A percentile compares a stretch with the other conserved stretches of the same genome.
Conservation (phyloP, 371 early-diverging fungal species). For the Phascolomyces articulosus region DNA sequence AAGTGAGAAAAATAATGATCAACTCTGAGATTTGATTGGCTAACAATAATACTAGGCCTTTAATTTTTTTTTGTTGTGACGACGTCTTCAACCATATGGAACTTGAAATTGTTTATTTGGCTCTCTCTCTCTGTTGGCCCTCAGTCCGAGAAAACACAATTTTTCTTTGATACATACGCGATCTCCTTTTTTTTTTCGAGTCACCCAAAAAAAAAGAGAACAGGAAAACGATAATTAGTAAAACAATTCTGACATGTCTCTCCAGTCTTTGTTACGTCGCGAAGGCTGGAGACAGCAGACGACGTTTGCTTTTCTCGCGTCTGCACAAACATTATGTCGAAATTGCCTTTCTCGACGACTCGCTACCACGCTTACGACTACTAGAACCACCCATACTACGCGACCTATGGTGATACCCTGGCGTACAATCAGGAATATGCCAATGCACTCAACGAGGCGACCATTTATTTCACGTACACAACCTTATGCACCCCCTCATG, state of each 20-base stretch:
- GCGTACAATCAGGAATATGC: neutral
- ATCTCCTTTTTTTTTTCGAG: neutral
- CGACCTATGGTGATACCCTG: neutral
- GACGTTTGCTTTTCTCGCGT: constrained; percentile 21
- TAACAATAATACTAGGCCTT: too few relatives aligned
- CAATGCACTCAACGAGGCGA: constrained; percentile 7
- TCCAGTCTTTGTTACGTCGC: constrained; percentile 32
- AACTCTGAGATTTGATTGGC: too few relatives aligned
- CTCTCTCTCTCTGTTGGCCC: too few relatives aligned
- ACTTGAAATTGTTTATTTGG: too few relatives aligned
- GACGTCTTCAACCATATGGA: too few relatives aligned
- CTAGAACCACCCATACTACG: too few relatives aligned
- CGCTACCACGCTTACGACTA: too few relatives aligned
- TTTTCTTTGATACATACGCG: too few relatives aligned
- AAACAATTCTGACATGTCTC: constrained; percentile 18
- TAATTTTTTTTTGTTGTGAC: too few relatives aligned
- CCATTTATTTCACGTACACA: neutral
- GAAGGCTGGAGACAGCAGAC: constrained; percentile 38
- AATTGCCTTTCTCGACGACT: constrained; percentile 35
- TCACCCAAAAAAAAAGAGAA: neutral
- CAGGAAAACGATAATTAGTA: too few relatives aligned
- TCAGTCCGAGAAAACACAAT: too few relatives aligned
- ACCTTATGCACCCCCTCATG: neutral
- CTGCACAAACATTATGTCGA: constrained; percentile 29
- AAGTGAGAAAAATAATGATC: too few relatives aligned